These are phyloP conservation scores for Diophrys appendiculata DNA, from an alignment of 73 alveolate genomes.

Conservation along the genomic window DNA sequence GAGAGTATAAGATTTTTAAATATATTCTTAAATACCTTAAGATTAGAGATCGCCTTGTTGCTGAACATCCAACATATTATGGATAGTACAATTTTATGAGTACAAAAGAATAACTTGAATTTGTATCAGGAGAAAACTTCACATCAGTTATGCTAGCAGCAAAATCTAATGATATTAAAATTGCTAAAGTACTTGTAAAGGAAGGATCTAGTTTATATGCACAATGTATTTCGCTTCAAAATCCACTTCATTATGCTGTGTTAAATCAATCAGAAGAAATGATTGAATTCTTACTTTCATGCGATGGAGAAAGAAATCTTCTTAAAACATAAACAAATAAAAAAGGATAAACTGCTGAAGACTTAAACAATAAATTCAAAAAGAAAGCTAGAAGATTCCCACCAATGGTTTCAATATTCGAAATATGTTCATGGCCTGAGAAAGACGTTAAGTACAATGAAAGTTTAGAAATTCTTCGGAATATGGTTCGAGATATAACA, in stretches of 20 bases:
- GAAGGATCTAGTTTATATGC: background rate
- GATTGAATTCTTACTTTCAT: background rate
- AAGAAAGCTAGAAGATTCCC: background rate
- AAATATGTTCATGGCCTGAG: background rate
- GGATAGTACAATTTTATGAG: no score
- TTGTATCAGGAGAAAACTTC: background rate
- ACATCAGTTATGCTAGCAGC: background rate
- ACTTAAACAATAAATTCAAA: background rate
- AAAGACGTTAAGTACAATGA: background rate
- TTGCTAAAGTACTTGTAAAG: background rate
- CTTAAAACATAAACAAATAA: background rate
- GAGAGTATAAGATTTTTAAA: background rate
- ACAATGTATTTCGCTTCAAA: background rate
- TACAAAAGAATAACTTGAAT: background rate
- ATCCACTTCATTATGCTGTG: background rate
- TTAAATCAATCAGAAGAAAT: background rate
- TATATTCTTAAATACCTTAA: background rate
- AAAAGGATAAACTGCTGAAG: background rate
- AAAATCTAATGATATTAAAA: no score
- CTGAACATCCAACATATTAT: background rate
- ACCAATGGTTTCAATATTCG: background rate
- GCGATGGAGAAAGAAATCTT: background rate
- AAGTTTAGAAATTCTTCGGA: background rate
- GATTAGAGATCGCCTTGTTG: background rate
- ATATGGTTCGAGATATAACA: background rate